A percentile compares a stretch with the other conserved stretches of the same genome.
These are phyloP conservation scores for Apiotrichum mycotoxinovorans DNA, from an alignment of 1,284 basidiomycete species.

Conservation along the genomic window DNA sequence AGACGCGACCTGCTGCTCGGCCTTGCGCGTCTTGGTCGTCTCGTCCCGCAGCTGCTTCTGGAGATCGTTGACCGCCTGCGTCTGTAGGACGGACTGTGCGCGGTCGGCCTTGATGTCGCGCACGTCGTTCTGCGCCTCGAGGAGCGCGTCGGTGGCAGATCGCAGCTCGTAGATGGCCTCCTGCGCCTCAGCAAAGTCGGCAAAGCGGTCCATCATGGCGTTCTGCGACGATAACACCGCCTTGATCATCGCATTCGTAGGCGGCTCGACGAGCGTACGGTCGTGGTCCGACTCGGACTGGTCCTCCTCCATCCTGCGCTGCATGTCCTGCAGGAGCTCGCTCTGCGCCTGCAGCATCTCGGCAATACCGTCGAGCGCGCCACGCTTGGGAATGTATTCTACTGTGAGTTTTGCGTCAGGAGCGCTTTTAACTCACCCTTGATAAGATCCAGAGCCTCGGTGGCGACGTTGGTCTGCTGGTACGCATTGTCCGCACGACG, in stretches of 20 bases:
- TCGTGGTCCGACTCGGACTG: background rate
- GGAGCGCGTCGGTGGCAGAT: conserved; percentile 13
- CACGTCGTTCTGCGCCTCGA: conserved; percentile 10
- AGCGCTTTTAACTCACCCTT: conserved; percentile 11
- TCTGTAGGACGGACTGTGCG: background rate
- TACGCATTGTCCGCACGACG: conserved; percentile 4
- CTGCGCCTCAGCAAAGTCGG: conserved; percentile 5
- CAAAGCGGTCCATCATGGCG: conserved; percentile 17
- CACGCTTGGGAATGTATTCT: conserved; percentile 7
- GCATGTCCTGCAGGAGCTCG: conserved; percentile 13
- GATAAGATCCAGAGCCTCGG: conserved; percentile 7
- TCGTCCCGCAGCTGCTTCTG: conserved; percentile 6
- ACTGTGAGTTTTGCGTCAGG: background rate
- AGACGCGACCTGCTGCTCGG: conserved; percentile 5
- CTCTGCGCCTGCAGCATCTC: conserved; percentile 10
- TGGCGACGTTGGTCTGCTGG: conserved; percentile 1
- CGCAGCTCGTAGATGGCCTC: conserved; percentile 13
- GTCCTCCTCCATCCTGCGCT: conserved; percentile 13
- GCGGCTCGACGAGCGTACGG: background rate
- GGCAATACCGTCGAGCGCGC: conserved; percentile 5
- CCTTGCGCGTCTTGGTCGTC: background rate
- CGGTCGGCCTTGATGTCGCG: conserved; percentile 8
- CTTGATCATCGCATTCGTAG: conserved; percentile 11
- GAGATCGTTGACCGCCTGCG: conserved; percentile 2
- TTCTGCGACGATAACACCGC: conserved; percentile 13